Percentiles rank a stretch among this genome's conserved stretches.
phyloP scores from a whole-genome alignment of 176 grass and related monocot genomes.

The Secale cereale region DNA sequence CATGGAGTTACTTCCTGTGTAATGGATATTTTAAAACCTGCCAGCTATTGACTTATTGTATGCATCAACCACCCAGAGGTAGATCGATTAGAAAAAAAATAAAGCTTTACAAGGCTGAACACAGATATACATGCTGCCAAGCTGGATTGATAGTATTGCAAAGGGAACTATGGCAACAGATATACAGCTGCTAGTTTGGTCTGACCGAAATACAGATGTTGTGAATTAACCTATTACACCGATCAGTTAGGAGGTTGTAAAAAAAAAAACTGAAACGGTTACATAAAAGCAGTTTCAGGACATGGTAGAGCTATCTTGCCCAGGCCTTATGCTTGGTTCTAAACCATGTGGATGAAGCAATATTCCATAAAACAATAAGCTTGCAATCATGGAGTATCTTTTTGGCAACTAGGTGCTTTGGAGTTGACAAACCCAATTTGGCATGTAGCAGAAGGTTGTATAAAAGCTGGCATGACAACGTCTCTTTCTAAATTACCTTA shows the following conservation, averaged over 20 bases:
- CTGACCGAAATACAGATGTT: neutral
- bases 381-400: constrained; percentile 26
- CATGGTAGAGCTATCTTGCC: neutral
- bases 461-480: constrained; percentile 20
- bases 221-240: neutral
- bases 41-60: neutral
- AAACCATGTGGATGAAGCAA: constrained; percentile 34
- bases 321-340: constrained; percentile 12
- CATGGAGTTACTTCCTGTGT: neutral
- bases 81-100: neutral
- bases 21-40: constrained; percentile 2
- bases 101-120: constrained; percentile 23
- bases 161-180: neutral
- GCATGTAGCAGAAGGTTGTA: constrained; percentile 22
- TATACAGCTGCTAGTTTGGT: neutral
- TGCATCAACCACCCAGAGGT: constrained; percentile 8
- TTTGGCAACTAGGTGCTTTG: constrained; percentile 26
- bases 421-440: constrained; percentile 51
- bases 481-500: constrained; percentile 5
- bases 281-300: neutral
- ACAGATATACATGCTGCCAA: constrained; percentile 11
- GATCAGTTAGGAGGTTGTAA: neutral
- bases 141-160: constrained; percentile 2
- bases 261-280: neutral
- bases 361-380: constrained; percentile 30